Evolutionary conservation across 139 green algal species (phyloP).

Genomic region (Gonium pectorale): DNA sequence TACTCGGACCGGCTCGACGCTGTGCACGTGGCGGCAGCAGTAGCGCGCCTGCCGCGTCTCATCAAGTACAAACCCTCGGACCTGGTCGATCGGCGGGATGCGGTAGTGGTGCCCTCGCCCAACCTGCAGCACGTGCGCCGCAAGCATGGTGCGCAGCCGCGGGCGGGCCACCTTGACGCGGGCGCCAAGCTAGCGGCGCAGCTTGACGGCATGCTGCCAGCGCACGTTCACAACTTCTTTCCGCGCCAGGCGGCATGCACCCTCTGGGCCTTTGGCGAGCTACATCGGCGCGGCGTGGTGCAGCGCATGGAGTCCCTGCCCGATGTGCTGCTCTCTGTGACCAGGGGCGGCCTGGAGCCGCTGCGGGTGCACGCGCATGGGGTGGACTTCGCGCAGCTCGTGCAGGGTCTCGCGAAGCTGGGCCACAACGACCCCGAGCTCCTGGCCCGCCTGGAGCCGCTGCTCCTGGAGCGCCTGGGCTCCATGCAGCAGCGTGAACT

Average conservation of each 20-base stretch:
- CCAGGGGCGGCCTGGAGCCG: neutral
- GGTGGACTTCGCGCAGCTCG: constrained; percentile 47
- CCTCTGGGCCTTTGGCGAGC: constrained; percentile 47
- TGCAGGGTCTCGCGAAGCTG: constrained; percentile 49
- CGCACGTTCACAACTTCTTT: constrained; percentile 21
- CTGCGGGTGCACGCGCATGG: constrained; percentile 36
- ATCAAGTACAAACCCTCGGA: constrained; percentile 32
- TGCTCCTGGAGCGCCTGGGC: neutral
- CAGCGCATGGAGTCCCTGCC: constrained; percentile 6
- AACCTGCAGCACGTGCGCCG: neutral
- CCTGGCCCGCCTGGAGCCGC: neutral
- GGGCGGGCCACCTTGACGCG: neutral
- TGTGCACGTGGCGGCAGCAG: constrained; percentile 49
- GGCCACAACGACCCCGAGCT: neutral
- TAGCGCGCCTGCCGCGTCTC: constrained; percentile 49
- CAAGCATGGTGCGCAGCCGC: constrained; percentile 7
- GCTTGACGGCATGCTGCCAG: constrained; percentile 28
- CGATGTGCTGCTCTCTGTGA: constrained; percentile 15
- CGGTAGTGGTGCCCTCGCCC: neutral
- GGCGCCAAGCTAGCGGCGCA: neutral
- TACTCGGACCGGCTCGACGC: constrained; percentile 48
- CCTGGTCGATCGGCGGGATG: constrained; percentile 10
- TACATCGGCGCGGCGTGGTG: constrained; percentile 3
- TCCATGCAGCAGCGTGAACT: constrained; percentile 28
- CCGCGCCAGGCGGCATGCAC: constrained; percentile 38